Evolutionary conservation across 352 stramenopile species (phyloP), one percentile per base, ranked within the genome.

Genomic region (Blastocystis sp.): DNA sequence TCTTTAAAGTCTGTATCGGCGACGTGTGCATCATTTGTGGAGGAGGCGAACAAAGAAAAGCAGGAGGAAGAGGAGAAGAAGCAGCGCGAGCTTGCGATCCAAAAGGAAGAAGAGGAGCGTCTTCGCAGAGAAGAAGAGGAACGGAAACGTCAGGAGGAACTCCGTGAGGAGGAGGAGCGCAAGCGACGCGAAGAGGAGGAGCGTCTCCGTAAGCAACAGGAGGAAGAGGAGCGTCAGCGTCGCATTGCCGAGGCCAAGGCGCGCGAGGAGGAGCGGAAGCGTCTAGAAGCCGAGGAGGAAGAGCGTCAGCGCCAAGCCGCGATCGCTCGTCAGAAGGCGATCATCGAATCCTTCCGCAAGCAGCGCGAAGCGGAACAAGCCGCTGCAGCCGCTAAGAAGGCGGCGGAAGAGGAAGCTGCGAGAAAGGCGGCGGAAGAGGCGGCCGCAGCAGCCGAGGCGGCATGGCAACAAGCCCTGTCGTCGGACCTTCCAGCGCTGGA

Each of bases 251-350:
- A 81, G 36, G 46, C 36, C 4, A 42, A 38, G 69, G 69, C 69
- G 9, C 51, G 46, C 8, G 42, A 81, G 32, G 69, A 81, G 21
- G 49, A 14, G 24, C 42, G 56, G 34, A 40, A 27, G 21, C 46
- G 29, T 27, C 61, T 81, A 44, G 69, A 81, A 38, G 51, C 53
- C 21, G 69, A 81, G 36, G 69, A 81, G 27, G 40, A 64, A 29
- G 44, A 81, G 48, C 69, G 69, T 11, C 16, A 29, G 14, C 32
- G 32, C n/a, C 27, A 81, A 27, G 29, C 21, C 21, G 11, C 63
- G 18, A 48, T 63, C 4, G 32, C 18, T 7, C 27, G 34, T 9
- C 69, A 81, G 69, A 81, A 65, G 16, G 69, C 69, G 6, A 29
- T 81, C 4, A 24, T 42, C 4, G 69, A 81, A 27, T 48, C 69